A percentile compares a stretch with the other conserved stretches of the same genome.
phyloP scores from a whole-genome alignment of 2,329 filamentous ascomycete genomes.

The Aspergillus terreus region DNA sequence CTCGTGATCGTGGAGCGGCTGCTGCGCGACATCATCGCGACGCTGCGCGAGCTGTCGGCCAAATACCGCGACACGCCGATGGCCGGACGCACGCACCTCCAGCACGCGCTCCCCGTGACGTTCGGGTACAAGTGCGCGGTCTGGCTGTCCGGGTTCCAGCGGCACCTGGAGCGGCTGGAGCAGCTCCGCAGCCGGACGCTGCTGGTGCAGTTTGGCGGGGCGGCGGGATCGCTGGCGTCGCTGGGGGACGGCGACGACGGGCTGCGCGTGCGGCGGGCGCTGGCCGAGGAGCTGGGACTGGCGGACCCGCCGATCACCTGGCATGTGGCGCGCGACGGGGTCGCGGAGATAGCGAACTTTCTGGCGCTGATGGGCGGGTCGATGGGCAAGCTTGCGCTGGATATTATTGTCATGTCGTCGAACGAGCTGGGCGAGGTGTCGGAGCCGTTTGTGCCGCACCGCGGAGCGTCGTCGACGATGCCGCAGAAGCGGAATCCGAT shows the following conservation, averaged over 20 bases:
- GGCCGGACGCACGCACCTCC: constrained; percentile 56
- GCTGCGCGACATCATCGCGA: constrained; percentile 41
- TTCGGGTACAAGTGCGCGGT: constrained; percentile 59
- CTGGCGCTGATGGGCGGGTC: constrained; percentile 53
- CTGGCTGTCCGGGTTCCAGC: constrained; percentile 49
- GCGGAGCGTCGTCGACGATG: constrained; percentile 56
- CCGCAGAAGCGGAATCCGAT: constrained; percentile 59
- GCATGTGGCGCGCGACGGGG: constrained; percentile 54
- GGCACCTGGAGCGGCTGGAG: constrained; percentile 47
- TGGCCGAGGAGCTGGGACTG: constrained; percentile 49
- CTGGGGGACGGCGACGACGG: constrained; percentile 48
- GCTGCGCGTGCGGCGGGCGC: constrained; percentile 46
- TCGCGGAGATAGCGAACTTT: constrained; percentile 53
- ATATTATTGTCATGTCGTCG: constrained; percentile 57
- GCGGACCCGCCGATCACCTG: constrained; percentile 53
- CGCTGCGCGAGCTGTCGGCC: constrained; percentile 41
- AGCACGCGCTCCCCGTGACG: constrained; percentile 55
- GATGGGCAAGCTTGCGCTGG: constrained; percentile 54
- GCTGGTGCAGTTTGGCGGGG: constrained; percentile 56
- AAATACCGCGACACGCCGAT: constrained; percentile 53
- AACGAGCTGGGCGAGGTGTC: constrained; percentile 54
- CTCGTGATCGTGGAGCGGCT: constrained; percentile 47
- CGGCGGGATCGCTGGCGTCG: constrained; percentile 54
- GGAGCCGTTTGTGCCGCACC: constrained; percentile 54
- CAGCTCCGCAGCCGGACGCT: constrained; percentile 47